These are phyloP conservation scores for Silene noctiflora DNA, from an alignment of 179 eudicot genomes.

Conservation along the genomic window DNA sequence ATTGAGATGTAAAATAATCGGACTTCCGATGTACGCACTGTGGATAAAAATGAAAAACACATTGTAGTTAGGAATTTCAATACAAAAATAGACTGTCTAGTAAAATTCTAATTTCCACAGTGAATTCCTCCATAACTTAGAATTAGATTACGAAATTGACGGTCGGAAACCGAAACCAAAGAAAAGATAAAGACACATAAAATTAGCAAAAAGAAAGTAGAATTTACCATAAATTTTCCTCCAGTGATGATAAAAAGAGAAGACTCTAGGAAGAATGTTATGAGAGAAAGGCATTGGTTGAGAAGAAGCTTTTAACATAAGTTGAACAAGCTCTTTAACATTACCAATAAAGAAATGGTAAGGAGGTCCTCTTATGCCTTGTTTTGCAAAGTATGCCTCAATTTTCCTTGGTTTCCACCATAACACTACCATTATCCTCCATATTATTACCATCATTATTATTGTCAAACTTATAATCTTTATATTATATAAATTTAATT, in stretches of 20 bases:
- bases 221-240: slow-evolving; percentile 69
- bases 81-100: too few species aligned
- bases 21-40: too few species aligned
- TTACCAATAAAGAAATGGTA: slow-evolving; percentile 75
- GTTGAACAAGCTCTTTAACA: slow-evolving; percentile 65
- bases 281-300: slow-evolving; percentile 67
- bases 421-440: slow-evolving; percentile 39
- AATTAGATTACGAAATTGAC: neutral
- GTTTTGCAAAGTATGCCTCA: slow-evolving; percentile 59
- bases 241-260: slow-evolving; percentile 84
- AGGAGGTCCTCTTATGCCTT: slow-evolving; percentile 83
- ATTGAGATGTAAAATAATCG: too few species aligned
- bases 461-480: slow-evolving; percentile 31
- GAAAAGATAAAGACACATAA: too few species aligned
- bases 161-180: neutral
- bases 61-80: too few species aligned
- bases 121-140: too few species aligned
- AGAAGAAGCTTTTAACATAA: slow-evolving; percentile 68
- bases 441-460: slow-evolving; percentile 22
- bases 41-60: too few species aligned
- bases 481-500: slow-evolving; percentile 15
- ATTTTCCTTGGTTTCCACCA: slow-evolving; percentile 84
- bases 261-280: slow-evolving; percentile 77
- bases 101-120: too few species aligned
- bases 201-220: neutral